phyloP scores from a whole-genome alignment of 371 early-diverging fungal species.

The Rhizopus microsporus region DNA sequence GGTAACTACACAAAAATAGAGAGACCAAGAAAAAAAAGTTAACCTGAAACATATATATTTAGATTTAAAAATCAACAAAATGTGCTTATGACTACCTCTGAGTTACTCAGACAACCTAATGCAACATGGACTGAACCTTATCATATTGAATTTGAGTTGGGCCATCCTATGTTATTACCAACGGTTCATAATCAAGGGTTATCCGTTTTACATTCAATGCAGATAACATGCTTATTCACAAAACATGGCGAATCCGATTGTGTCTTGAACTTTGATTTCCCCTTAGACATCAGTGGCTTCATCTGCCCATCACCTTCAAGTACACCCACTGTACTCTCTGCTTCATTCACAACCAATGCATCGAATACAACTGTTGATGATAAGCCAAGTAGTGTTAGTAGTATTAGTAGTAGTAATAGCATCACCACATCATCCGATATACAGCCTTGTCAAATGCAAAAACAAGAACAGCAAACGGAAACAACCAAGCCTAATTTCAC shows the following conservation, averaged over 20 bases:
- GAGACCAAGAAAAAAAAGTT: neutral
- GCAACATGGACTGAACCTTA: conserved; percentile 18
- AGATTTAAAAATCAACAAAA: conserved; percentile 13
- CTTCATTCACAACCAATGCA: too few species aligned
- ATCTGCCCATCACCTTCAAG: neutral
- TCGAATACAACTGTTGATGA: too few species aligned
- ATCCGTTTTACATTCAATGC: neutral
- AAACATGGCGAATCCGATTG: neutral
- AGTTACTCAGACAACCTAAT: conserved; percentile 15
- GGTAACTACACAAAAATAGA: conserved; percentile 3
- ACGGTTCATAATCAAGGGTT: conserved; percentile 6
- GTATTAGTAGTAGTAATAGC: too few species aligned
- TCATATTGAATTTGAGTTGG: conserved; percentile 9
- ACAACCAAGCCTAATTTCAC: too few species aligned
- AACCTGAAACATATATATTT: neutral
- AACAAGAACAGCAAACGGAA: too few species aligned
- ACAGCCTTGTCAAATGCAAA: too few species aligned
- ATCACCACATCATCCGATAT: too few species aligned
- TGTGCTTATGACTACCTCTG: conserved; percentile 13
- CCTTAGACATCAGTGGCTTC: conserved; percentile 5
- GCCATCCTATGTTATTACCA: conserved; percentile 5
- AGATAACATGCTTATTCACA: conserved; percentile 5
- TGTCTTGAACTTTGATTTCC: conserved; percentile 11
- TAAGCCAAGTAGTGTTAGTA: too few species aligned
- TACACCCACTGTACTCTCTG: too few species aligned